Percentiles rank a stretch among this genome's conserved stretches.
phyloP scores from a whole-genome alignment of 2,329 filamentous ascomycete genomes.

The Trichoderma polysporum region DNA sequence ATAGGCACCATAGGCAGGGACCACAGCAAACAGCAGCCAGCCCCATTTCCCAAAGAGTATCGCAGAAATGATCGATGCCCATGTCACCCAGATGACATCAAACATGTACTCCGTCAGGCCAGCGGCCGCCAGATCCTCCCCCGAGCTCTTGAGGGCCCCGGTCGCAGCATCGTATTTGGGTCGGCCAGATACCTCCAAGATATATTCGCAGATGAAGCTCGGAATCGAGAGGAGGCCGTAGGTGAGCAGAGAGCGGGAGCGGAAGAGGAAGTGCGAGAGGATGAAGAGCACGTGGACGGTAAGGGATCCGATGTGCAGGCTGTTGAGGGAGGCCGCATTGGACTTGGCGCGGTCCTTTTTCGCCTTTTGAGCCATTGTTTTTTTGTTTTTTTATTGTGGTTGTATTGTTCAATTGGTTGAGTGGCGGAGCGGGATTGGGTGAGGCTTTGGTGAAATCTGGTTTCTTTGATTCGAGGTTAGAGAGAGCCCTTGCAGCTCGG shows the following conservation, averaged over 20 bases:
- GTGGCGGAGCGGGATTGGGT: neutral
- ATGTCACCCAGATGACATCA: conserved; percentile 94
- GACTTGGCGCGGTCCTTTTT: conserved; percentile 70
- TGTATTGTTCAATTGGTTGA: neutral
- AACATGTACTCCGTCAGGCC: conserved; percentile 98
- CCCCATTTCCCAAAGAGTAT: conserved; percentile 78
- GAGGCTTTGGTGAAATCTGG: conserved; percentile 10
- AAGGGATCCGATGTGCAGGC: conserved; percentile 75
- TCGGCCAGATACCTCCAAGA: conserved; percentile 80
- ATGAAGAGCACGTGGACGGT: conserved; percentile 73
- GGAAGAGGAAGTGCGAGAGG: conserved; percentile 65
- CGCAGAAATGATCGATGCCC: conserved; percentile 71
- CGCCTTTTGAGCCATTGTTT: conserved; percentile 60
- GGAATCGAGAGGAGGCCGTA: conserved; percentile 75
- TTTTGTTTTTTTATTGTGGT: conserved; percentile 30
- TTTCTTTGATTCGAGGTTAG: conserved; percentile 5
- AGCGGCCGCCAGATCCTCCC: conserved; percentile 83
- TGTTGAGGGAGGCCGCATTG: conserved; percentile 75
- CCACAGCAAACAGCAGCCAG: conserved; percentile 55
- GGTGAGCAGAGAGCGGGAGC: conserved; percentile 61
- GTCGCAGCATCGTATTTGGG: conserved; percentile 67
- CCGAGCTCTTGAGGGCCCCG: conserved; percentile 68
- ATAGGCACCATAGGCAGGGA: conserved; percentile 57
- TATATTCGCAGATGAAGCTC: conserved; percentile 75
- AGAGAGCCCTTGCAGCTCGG: neutral